Evolutionary conservation across 2,329 filamentous ascomycete species (phyloP).

Genomic region (Hawksworthiomyces lignivorus): DNA sequence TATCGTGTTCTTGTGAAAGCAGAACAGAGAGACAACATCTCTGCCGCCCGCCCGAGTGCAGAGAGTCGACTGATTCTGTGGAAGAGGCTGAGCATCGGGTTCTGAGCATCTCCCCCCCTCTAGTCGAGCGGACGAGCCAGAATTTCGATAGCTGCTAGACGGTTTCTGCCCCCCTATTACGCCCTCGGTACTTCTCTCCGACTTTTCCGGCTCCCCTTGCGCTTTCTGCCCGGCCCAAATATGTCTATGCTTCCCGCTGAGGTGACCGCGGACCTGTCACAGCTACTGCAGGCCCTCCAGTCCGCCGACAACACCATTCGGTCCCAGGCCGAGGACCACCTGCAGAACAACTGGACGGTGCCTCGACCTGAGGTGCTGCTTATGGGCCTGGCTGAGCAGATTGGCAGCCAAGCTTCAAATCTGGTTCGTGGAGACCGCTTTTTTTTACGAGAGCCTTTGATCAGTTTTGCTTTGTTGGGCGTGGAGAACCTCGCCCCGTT

Average conservation of each 20-base stretch:
- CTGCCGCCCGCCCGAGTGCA: too few species aligned
- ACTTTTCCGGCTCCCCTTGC: slow-evolving; percentile 2
- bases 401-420: slow-evolving; percentile 67
- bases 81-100: neutral
- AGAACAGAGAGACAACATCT: too few species aligned
- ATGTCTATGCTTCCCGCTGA: slow-evolving; percentile 87
- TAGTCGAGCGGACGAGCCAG: neutral
- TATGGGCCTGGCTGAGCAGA: slow-evolving; percentile 91
- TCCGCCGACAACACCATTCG: slow-evolving; percentile 82
- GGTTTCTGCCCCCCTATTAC: slow-evolving; percentile 6
- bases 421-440: slow-evolving; percentile 44
- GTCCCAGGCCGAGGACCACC: slow-evolving; percentile 78
- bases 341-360: slow-evolving; percentile 83
- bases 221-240: slow-evolving; percentile 11
- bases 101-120: slow-evolving; percentile 1
- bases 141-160: neutral
- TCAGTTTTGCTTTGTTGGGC: neutral
- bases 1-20: too few species aligned
- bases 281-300: slow-evolving; percentile 82
- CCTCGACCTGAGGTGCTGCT: slow-evolving; percentile 77
- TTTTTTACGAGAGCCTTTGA: neutral
- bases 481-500: too few species aligned
- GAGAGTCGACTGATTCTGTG: too few species aligned
- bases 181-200: neutral
- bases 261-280: slow-evolving; percentile 72